A percentile compares a stretch with the other conserved stretches of the same genome.
These are phyloP conservation scores for Protostelium mycophagum DNA, from an alignment of 78 protist species.

Conservation along the genomic window DNA sequence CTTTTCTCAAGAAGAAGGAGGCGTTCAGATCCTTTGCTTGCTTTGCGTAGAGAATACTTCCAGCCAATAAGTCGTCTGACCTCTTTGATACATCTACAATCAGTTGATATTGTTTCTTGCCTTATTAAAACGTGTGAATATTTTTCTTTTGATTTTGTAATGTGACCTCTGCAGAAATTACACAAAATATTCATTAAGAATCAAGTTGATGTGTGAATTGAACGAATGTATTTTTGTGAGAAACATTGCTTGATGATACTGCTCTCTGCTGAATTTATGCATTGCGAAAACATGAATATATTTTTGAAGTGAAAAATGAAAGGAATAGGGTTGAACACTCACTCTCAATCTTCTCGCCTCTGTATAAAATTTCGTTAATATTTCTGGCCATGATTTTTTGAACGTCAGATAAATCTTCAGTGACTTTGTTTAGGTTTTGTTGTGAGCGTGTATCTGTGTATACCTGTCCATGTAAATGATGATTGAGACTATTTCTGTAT, in stretches of 20 bases:
- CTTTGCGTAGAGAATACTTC: neutral
- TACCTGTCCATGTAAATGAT: slow-evolving; percentile 45
- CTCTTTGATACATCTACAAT: neutral
- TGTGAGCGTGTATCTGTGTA: slow-evolving; percentile 71
- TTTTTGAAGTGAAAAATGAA: neutral
- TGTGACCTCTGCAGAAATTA: too few relatives aligned
- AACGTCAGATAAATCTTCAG: slow-evolving; percentile 60
- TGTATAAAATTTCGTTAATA: slow-evolving; percentile 73
- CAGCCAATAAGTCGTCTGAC: neutral
- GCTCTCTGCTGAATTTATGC: too few relatives aligned
- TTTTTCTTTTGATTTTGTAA: too few relatives aligned
- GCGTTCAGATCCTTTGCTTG: neutral
- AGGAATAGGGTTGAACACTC: neutral
- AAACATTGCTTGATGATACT: too few relatives aligned
- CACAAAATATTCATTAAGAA: too few relatives aligned
- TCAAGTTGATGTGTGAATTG: too few relatives aligned
- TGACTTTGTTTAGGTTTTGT: slow-evolving; percentile 54
- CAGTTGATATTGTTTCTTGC: too few relatives aligned
- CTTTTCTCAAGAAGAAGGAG: neutral
- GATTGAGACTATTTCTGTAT: slow-evolving; percentile 52
- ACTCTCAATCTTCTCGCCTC: slow-evolving; percentile 79
- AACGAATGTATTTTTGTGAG: too few relatives aligned
- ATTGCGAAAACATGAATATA: too few relatives aligned
- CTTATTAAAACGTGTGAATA: too few relatives aligned
- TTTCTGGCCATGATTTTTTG: slow-evolving; percentile 75